Percentiles rank a stretch among this genome's conserved stretches.
phyloP scores from a whole-genome alignment of 352 stramenopile genomes.

The Phytopythium chamaehyphon region DNA sequence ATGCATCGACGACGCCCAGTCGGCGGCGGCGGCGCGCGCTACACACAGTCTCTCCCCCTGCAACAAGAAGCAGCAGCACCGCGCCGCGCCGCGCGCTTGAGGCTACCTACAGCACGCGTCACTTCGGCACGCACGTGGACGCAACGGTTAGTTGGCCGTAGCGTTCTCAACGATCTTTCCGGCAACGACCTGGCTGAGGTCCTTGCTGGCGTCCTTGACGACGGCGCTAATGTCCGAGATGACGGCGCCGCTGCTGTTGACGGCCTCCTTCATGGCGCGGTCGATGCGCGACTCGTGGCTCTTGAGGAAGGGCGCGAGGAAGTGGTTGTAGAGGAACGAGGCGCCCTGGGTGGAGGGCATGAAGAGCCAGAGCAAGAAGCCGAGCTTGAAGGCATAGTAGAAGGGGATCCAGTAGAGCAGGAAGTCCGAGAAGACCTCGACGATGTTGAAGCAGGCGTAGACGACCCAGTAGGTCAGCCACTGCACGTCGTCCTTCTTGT shows the following conservation, averaged over 20 bases:
- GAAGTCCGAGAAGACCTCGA: conserved; percentile 96
- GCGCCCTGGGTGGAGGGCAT: conserved; percentile 94
- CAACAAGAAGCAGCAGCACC: too few relatives aligned
- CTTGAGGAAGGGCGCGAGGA: conserved; percentile 88
- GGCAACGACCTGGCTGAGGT: conserved; percentile 73
- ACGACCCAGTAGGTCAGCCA: conserved; percentile 98
- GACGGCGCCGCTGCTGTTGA: conserved; percentile 65
- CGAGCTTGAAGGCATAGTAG: conserved; percentile 98
- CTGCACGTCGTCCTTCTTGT: conserved; percentile 83
- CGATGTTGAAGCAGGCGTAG: conserved; percentile 96
- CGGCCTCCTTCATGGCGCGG: conserved; percentile 80
- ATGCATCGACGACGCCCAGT: conserved; percentile 1
- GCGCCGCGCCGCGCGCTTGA: conserved; percentile 14
- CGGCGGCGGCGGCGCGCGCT: neutral
- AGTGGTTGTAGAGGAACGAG: conserved; percentile 95
- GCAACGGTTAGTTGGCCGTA: neutral
- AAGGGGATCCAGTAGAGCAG: conserved; percentile 98
- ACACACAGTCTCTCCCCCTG: conserved; percentile 8
- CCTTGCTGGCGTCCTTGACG: conserved; percentile 66
- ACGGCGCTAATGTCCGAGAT: conserved; percentile 78
- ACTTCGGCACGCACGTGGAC: neutral
- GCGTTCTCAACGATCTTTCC: conserved; percentile 69
- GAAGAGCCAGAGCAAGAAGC: conserved; percentile 97
- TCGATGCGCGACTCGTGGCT: conserved; percentile 79
- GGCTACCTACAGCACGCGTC: neutral